Conservation (phyloP, 2,329 filamentous ascomycete genomes). For the Verticillium nubilum region DNA sequence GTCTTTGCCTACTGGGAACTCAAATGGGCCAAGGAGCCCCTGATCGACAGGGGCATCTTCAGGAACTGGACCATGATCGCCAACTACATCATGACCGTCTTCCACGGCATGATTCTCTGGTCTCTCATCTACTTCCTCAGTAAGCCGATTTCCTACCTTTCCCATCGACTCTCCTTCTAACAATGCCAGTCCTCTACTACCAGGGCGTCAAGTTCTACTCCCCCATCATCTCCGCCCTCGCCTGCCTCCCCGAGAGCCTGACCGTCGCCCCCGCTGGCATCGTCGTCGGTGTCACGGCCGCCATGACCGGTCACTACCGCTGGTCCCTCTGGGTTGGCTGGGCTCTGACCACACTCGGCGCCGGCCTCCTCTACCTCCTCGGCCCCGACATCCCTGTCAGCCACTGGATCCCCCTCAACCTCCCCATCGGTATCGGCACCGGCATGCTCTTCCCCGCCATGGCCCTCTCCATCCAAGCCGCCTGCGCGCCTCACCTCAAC, state of each 20-base stretch:
- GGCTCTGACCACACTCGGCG: slow-evolving; percentile 50
- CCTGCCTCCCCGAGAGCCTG: slow-evolving; percentile 53
- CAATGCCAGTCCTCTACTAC: slow-evolving; percentile 33
- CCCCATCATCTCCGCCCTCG: slow-evolving; percentile 49
- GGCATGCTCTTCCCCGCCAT: slow-evolving; percentile 63
- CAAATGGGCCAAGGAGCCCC: slow-evolving; percentile 41
- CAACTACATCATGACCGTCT: slow-evolving; percentile 44
- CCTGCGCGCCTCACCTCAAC: slow-evolving; percentile 36
- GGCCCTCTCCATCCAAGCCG: slow-evolving; percentile 58
- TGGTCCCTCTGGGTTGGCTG: slow-evolving; percentile 59
- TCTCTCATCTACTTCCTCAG: slow-evolving; percentile 50
- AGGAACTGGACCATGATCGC: slow-evolving; percentile 42
- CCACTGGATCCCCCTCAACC: slow-evolving; percentile 55
- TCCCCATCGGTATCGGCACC: slow-evolving; percentile 54
- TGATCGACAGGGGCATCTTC: slow-evolving; percentile 39
- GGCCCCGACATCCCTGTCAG: slow-evolving; percentile 40
- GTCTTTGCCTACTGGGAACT: slow-evolving; percentile 51
- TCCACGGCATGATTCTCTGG: slow-evolving; percentile 54
- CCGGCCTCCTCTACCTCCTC: slow-evolving; percentile 49
- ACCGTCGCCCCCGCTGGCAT: slow-evolving; percentile 58
- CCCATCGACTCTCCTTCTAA: slow-evolving; percentile 4
- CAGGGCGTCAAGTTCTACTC: slow-evolving; percentile 47
- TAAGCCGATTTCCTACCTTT: slow-evolving; percentile 9
- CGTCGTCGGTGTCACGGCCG: slow-evolving; percentile 47
- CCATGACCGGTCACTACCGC: slow-evolving; percentile 52